Conservation (phyloP, 805 yeast genomes). For the Sporopachydermia lactativora region DNA sequence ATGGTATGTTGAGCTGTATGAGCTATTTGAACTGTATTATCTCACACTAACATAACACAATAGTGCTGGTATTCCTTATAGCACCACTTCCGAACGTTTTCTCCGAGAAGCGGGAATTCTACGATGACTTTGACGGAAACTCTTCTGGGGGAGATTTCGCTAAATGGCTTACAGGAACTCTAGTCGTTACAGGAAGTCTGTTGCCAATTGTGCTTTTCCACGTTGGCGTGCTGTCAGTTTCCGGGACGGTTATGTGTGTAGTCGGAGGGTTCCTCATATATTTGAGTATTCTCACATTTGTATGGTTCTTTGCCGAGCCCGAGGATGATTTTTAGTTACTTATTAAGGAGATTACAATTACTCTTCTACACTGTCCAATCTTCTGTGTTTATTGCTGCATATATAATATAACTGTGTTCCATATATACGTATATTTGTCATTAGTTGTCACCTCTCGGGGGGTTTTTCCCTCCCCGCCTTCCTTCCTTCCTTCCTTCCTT, state of each 20-base stretch:
- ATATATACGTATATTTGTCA: too few species aligned
- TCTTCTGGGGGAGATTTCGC: slow-evolving; percentile 48
- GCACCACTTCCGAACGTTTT: slow-evolving; percentile 65
- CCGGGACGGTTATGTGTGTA: slow-evolving; percentile 66
- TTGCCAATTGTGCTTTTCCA: slow-evolving; percentile 71
- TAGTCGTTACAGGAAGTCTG: slow-evolving; percentile 52
- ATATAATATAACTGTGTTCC: too few species aligned
- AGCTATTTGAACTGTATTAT: slow-evolving; percentile 4
- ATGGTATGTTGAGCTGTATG: slow-evolving; percentile 26
- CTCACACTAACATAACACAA: not conserved
- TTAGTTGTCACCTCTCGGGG: too few species aligned
- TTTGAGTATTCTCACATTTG: slow-evolving; percentile 70
- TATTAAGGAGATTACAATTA: too few species aligned
- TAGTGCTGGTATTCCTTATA: slow-evolving; percentile 43
- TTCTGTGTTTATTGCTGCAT: too few species aligned
- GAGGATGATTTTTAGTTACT: slow-evolving; percentile 20
- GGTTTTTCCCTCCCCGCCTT: too few species aligned
- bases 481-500: too few species aligned
- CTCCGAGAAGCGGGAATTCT: slow-evolving; percentile 21
- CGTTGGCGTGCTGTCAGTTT: slow-evolving; percentile 48
- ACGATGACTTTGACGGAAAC: slow-evolving; percentile 6
- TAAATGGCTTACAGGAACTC: slow-evolving; percentile 60
- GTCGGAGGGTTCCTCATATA: slow-evolving; percentile 74
- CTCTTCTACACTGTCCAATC: too few species aligned
- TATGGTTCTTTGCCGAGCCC: slow-evolving; percentile 54